Base-by-base conservation (phyloP, 345 rosid genomes). In the Linum tenue region DNA sequence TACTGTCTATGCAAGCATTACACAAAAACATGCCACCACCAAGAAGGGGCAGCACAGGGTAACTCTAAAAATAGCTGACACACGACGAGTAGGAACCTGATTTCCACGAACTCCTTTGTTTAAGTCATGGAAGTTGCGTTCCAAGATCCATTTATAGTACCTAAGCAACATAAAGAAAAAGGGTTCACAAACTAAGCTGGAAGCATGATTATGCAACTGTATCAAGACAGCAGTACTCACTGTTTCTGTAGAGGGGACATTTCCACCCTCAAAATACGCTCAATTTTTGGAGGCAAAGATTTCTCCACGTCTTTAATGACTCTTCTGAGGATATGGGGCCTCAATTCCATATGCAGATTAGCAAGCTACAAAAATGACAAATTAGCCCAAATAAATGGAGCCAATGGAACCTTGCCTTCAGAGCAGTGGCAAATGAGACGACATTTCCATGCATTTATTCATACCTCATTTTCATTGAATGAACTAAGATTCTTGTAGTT, bases 221-320 rank as follows among this genome's bases (percentile, higher is more conserved):
- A 65, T 74, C 39, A 14, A 40, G 62, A 51, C 60, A 37, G 37
- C 22, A 41, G 51, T 63, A 67, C 90, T 80, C 73, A 95, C 99
- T 91, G 99, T 75, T 91, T 95, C 78, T 95, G 99, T 67, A 95
- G 88, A 70, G 97, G 99, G 59, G 99, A 95, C 99, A 95, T 95
- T 79, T 95, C 99, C 72, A 95, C 96, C 83, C 99, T 86, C 76
- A 95, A 85, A 67, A 95, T 91, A 55, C 99, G 92, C 85, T 95
- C 99, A 71, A 91, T 89, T 80, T 95, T 95, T 14, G 99, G 99
- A 63, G 99, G 99, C 80, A 95, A 81, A 64, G 98, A 91, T 82
- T 95, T 95, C 76, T 95, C 99, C 35, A 95, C 99, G 73, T 95
- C 99, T 80, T 95, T 95, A 69, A 95, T 95, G 35, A 95, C 96